Base-by-base conservation (phyloP, 768 basidiomycete genomes). In the Pisolithus albus region DNA sequence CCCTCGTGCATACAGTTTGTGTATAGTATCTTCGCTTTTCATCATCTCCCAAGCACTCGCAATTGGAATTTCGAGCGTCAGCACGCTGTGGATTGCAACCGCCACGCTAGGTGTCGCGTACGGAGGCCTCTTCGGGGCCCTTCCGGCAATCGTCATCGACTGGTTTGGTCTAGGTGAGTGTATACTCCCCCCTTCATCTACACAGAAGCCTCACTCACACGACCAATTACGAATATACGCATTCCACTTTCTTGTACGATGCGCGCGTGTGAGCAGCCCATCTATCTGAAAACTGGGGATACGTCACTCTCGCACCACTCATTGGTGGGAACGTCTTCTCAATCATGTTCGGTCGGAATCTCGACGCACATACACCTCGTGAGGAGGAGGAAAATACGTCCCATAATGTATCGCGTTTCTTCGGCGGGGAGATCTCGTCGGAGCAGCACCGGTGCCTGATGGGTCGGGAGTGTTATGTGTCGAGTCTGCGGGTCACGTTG, bases 251-350 rank as follows among this genome's bases (percentile, higher is more conserved):
- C n/a, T 46, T 28, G 5, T 23, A 41, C 34, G 28, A 42, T 32
- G 34, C 30, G 23, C 32, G 16, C 4, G 24, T 26, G 40, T 26
- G 40, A 8, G 15, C 18, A 84, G 83, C 73, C 11, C 85, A 86
- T 62, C 86, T 88, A 59, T 84, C 83, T 1, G 86, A 92, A 70
- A 94, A 94, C 67, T 92, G 86, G 87, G 92, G 91, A 7, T 88
- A 79, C 61, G 73, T 87, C 21, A 79, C 81, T n/a, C 68, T 91
- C 43, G 78, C 87, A 1, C 89, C 92, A 1, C 69, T 92, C 49
- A n/a, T 84, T 7, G 88, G 85, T 3, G 86, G 86, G 0, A 94
- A 93, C 68, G 42, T 92, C 1, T 88, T 92, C 65, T 91, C 89
- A 16, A 58, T 94, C 48, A 72, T 83, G 42, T 94, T 93, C 59